Conservation (phyloP, 805 yeast species). For the Kodamaea restingae region DNA sequence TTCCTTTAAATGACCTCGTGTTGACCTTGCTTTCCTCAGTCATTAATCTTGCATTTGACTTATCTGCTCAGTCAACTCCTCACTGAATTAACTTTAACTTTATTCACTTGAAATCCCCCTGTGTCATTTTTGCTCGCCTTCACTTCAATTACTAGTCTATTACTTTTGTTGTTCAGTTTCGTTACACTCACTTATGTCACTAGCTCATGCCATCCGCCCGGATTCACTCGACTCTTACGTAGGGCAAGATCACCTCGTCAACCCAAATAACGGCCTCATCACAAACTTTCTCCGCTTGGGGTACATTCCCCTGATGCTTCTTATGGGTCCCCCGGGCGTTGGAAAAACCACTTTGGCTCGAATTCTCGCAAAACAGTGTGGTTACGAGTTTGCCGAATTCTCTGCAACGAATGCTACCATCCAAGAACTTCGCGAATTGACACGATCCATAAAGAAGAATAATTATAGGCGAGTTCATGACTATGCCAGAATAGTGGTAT, state of each 20-base stretch:
- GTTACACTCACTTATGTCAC: background rate
- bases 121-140: no score
- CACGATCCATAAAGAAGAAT: slow-evolving; percentile 44
- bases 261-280: slow-evolving; percentile 54
- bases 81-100: no score
- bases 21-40: no score
- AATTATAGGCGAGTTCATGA: slow-evolving; percentile 35
- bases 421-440: slow-evolving; percentile 59
- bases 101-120: no score
- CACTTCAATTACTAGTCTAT: no score
- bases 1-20: no score
- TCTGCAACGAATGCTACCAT: slow-evolving; percentile 79
- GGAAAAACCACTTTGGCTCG: slow-evolving; percentile 86
- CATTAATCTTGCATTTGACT: no score
- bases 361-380: slow-evolving; percentile 52
- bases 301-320: slow-evolving; percentile 77
- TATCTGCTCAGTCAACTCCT: no score
- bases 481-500: slow-evolving; percentile 45
- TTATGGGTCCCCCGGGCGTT: slow-evolving; percentile 97
- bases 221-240: slow-evolving; percentile 59
- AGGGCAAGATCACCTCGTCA: slow-evolving; percentile 81
- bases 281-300: slow-evolving; percentile 60
- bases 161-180: no score
- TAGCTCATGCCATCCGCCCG: slow-evolving; percentile 79
- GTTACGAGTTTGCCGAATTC: slow-evolving; percentile 65